These are phyloP conservation scores for Botrytis galanthina DNA, from an alignment of 2,329 filamentous ascomycete species.

Conservation along the genomic window DNA sequence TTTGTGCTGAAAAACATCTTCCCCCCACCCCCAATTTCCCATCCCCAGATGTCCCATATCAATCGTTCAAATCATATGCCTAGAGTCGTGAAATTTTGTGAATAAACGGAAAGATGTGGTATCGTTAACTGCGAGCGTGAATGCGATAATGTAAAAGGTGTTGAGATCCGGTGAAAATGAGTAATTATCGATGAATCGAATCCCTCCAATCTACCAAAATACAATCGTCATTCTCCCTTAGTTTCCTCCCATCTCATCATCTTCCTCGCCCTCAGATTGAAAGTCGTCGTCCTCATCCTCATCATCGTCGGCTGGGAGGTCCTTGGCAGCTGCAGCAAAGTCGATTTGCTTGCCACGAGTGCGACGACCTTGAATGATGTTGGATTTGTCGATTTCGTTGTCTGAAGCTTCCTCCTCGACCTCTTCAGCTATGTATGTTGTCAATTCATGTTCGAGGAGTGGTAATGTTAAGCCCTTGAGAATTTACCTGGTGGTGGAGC, in stretches of 20 bases:
- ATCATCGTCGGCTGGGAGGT: constrained; percentile 71
- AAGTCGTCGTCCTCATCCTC: constrained; percentile 71
- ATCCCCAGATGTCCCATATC: constrained; percentile 14
- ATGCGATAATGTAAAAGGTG: constrained; percentile 19
- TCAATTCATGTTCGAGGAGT: neutral
- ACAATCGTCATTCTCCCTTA: constrained; percentile 14
- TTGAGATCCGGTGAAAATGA: constrained; percentile 25
- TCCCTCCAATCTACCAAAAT: constrained; percentile 21
- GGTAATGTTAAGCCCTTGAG: neutral
- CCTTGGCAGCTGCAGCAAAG: constrained; percentile 84
- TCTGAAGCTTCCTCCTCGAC: constrained; percentile 79
- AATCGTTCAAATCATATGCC: constrained; percentile 32
- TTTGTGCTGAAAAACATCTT: constrained; percentile 14
- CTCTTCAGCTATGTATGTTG: constrained; percentile 47
- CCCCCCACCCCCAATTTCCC: constrained; percentile 14
- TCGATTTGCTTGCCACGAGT: constrained; percentile 92
- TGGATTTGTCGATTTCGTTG: constrained; percentile 85
- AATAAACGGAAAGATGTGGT: constrained; percentile 22
- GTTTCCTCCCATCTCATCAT: constrained; percentile 69
- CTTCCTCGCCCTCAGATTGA: constrained; percentile 61
- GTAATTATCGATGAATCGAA: constrained; percentile 22
- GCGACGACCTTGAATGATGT: constrained; percentile 80
- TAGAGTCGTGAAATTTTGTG: constrained; percentile 23
- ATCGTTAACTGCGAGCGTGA: neutral
- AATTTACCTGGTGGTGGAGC: constrained; percentile 33